A percentile compares a stretch with the other conserved stretches of the same genome.
phyloP scores from a whole-genome alignment of 2,329 filamentous ascomycete species.

The Colletotrichum horii region DNA sequence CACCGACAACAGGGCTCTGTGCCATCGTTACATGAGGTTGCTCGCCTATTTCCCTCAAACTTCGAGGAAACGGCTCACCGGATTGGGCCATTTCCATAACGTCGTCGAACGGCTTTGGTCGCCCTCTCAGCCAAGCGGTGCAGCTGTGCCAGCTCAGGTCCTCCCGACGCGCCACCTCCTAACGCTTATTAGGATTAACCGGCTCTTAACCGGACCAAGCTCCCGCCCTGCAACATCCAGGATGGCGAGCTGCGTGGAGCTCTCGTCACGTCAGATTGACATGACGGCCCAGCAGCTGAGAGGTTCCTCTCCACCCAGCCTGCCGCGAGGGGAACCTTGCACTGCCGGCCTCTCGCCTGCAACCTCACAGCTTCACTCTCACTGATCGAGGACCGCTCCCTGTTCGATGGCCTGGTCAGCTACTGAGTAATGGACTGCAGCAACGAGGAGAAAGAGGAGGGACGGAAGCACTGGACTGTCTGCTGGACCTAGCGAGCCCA shows the following conservation, averaged over 20 bases:
- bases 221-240: conserved; percentile 8
- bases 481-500: not conserved
- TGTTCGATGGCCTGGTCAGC: not conserved
- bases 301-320: conserved; percentile 5
- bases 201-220: conserved; percentile 10
- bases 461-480: not conserved
- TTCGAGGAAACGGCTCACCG: not conserved
- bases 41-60: not conserved
- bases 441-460: not conserved
- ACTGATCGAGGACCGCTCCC: conserved; percentile 1
- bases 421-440: not conserved
- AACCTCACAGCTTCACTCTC: conserved; percentile 1
- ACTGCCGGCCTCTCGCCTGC: not conserved
- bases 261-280: conserved; percentile 20
- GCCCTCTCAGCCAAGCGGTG: not conserved
- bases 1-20: not conserved
- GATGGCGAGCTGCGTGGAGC: not conserved
- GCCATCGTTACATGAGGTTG: not conserved
- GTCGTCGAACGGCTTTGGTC: not conserved
- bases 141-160: not conserved
- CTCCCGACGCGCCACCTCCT: not conserved
- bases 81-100: not conserved
- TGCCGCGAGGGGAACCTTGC: conserved; percentile 15
- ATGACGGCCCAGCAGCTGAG: not conserved
- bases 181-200: not conserved